Base-by-base conservation (phyloP, 140 eudicot genomes). In the Senecio squalidus region DNA sequence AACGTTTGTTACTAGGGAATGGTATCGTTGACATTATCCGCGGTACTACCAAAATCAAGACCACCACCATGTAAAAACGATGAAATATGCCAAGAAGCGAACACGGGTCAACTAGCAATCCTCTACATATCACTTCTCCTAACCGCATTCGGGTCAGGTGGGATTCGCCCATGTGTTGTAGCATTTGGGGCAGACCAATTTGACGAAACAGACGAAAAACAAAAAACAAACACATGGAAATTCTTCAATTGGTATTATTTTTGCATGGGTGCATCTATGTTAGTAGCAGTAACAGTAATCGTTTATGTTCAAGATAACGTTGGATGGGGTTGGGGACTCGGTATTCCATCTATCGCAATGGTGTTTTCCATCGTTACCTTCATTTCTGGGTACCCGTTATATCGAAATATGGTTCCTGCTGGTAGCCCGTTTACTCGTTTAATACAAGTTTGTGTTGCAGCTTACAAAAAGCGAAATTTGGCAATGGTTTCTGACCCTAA, bases 391-490 rank as follows among this genome's bases (percentile, higher is more conserved):
- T 92, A 84, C 76, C 86, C 85, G n/a, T 64, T 86, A 68, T 92
- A 92, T 64, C 79, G 95, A 55, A 72, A 81, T 30, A 43, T 92
- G 67, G 94, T 77, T 57, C 98, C 98, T 5, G 78, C 84, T 3
- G 98, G 98, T 15, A 92, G 98, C 86, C 98, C 98, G 68, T 92
- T 92, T 75, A 92, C 98, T 39, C 78, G 98, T 62, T 75, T 92
- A 70, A 7, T 77, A 13, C 98, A 92, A 63, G 96, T 87, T 2
- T 87, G 86, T 34, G 96, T 84, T 68, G 95, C 98, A 25, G 98
- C 98, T 48, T 87, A 41, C 5, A 79, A 51, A 72, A 92, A 92
- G 83, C 87, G 98, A 44, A 84, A 82, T 9, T 39, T 92, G 58
- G 55, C 39, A 4, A 75, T 77, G 93, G 89, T 74, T 48, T 56